Base-by-base conservation (phyloP, 129 eudicot species). In the Pseudognaphalium luteoalbum region DNA sequence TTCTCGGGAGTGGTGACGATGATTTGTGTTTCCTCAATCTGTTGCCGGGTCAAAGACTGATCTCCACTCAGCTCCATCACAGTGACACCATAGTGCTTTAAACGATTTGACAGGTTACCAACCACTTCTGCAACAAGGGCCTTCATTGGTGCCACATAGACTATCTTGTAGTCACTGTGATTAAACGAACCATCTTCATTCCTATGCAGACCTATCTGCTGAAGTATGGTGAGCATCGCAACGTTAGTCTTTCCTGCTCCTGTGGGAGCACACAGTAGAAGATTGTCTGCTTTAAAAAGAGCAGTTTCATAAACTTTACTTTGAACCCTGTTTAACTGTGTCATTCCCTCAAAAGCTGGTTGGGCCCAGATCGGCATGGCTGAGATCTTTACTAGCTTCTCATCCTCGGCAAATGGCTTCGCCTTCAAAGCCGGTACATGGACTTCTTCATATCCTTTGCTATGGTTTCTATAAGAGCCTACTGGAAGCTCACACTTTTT, bases 181-280 rank as follows among this genome's bases (percentile, higher is more conserved):
- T 89, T 87, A 41, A 87, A 84, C 2, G 97, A 73, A 33, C 93
- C 91, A 71, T 91, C 97, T 21, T 76, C 92, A 54, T 88, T 88
- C 89, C 80, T 88, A 71, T 93, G 83, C 84, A 91, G 37, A 2
- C 90, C 97, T 33, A 94, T 70, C 83, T 94, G 99, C 76, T 94
- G 99, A 68, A 94, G 93, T 65, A 94, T 91, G 47, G 99, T 87
- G 20, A 94, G 97, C 89, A 94, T 90, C 28, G 99, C 97, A 81
- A 94, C 99, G 76, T 94, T 94, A 7, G 97, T 89, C 83, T 91
- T 91, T 63, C 99, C 99, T n/a, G 96, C 97, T 42, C 99, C 97
- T 63, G 97, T 94, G 32, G 97, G 99, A 6, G 97, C 99, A 86
- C 99, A 94, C 4, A 91, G 86, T 67, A 94, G 74, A 61, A 94